Conservation (phyloP, 768 basidiomycete genomes). For the Auricularia auricula-judae region DNA sequence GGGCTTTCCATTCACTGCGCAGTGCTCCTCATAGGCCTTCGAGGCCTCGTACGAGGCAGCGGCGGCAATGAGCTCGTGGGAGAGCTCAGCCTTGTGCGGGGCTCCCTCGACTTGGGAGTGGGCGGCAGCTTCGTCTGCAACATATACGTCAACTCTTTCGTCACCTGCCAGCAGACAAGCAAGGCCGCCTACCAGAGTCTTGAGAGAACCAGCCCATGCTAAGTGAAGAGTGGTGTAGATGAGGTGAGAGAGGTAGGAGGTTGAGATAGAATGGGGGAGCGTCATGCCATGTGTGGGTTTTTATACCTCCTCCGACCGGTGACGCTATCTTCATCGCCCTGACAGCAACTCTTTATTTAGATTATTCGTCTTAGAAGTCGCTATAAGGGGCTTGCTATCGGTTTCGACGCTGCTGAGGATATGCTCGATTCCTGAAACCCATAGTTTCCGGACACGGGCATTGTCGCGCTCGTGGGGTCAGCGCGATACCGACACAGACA, state of each 20-base stretch:
- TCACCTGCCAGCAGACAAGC: background rate
- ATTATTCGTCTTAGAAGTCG: background rate
- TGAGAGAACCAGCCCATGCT: background rate
- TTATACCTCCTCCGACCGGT: background rate
- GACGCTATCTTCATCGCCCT: background rate
- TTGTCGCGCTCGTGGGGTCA: no score
- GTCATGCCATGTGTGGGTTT: background rate
- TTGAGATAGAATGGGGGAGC: background rate
- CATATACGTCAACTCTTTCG: background rate
- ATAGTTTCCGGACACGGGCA: no score
- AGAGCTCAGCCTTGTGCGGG: background rate
- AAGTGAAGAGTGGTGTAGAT: background rate
- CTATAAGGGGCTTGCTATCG: background rate
- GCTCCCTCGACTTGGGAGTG: background rate
- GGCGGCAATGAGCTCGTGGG: constrained; percentile 6
- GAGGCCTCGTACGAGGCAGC: constrained; percentile 6
- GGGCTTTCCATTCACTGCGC: constrained; percentile 21
- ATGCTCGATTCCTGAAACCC: no score
- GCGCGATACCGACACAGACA: no score
- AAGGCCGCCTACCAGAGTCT: background rate
- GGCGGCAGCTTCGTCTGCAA: background rate
- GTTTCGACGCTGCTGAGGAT: no score
- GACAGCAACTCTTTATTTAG: background rate
- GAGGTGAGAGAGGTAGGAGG: background rate
- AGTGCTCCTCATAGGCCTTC: constrained; percentile 16